These are phyloP conservation scores for Leishmania aethiopica DNA, from an alignment of 208 protist genomes.

Conservation along the genomic window DNA sequence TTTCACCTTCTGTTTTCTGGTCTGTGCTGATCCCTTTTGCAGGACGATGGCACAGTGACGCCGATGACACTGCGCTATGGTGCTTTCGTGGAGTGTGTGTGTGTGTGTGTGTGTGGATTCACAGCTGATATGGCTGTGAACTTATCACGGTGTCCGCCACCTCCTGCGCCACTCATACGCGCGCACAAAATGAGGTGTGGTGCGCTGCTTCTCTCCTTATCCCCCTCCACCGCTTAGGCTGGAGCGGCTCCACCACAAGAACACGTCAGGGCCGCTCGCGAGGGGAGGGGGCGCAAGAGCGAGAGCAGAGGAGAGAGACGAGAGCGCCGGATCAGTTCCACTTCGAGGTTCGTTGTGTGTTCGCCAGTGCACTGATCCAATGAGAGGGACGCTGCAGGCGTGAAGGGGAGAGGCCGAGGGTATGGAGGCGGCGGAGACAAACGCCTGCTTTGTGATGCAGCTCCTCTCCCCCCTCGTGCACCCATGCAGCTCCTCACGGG, in stretches of 20 bases:
- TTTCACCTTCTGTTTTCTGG: not conserved
- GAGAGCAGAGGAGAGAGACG: not conserved
- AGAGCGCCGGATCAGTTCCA: not conserved
- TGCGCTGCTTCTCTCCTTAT: not conserved
- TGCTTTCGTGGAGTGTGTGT: not conserved
- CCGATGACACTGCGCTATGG: not conserved
- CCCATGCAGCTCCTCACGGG: not conserved
- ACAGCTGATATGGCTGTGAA: not conserved
- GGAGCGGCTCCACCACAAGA: not conserved
- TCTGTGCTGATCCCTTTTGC: not conserved
- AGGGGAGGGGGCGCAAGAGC: not conserved
- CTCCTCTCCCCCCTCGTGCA: not conserved
- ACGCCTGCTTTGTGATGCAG: not conserved
- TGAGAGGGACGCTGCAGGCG: not conserved
- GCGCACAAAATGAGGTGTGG: not conserved
- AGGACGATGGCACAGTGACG: not conserved
- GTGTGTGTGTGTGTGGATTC: not conserved
- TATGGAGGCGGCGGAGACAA: not conserved
- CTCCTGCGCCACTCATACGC: not conserved
- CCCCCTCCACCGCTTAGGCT: not conserved
- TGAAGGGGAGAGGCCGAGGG: not conserved
- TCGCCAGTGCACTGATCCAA: not conserved
- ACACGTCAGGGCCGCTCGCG: not conserved
- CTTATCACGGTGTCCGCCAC: not conserved
- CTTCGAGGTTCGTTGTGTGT: not conserved